A percentile compares a stretch with the other conserved stretches of the same genome.
Conservation (phyloP, 768 basidiomycete genomes). For the Obba rivulosa region DNA sequence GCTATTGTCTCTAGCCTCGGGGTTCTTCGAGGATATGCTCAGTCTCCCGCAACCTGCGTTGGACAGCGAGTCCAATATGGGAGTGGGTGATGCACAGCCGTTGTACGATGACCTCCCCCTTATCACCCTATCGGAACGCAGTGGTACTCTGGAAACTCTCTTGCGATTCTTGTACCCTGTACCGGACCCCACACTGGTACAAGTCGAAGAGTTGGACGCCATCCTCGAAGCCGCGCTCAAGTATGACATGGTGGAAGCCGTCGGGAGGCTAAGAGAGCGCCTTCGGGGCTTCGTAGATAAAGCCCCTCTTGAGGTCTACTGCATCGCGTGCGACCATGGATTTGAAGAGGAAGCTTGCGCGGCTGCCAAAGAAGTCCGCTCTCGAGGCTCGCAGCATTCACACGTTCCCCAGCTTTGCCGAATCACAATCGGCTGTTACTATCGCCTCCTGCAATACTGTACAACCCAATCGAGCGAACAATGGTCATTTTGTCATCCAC, state of each 20-base stretch:
- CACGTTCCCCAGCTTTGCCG: constrained; percentile 7
- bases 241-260: constrained; percentile 11
- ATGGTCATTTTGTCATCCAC: no score
- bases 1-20: constrained; percentile 12
- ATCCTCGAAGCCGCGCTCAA: constrained; percentile 14
- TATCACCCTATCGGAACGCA: constrained; percentile 8
- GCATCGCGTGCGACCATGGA: not conserved
- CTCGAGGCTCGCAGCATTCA: not conserved
- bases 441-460: constrained; percentile 2
- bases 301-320: constrained; percentile 4
- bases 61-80: not conserved
- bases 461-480: no score
- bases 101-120: not conserved
- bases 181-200: constrained; percentile 2
- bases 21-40: constrained; percentile 18
- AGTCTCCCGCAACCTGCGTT: constrained; percentile 10
- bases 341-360: constrained; percentile 5
- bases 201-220: constrained; percentile 1
- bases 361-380: constrained; percentile 2
- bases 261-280: not conserved
- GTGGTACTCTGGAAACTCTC: constrained; percentile 10
- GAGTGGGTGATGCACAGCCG: no score
- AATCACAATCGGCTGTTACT: constrained; percentile 7
- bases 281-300: constrained; percentile 5
- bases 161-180: constrained; percentile 17